phyloP scores from a whole-genome alignment of 495 filamentous ascomycete species.

The Daldinia concentrica region DNA sequence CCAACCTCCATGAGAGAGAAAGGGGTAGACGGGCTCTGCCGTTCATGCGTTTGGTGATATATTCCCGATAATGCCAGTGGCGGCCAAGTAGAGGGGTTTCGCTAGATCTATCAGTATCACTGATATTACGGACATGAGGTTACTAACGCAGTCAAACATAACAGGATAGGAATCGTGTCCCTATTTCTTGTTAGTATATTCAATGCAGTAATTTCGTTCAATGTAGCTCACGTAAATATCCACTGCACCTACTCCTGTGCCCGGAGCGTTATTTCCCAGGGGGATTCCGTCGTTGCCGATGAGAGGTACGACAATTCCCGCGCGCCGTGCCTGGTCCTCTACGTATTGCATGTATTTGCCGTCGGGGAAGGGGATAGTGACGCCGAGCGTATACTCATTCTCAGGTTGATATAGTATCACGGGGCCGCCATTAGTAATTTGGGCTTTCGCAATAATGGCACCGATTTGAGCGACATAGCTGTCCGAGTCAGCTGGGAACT shows the following conservation, averaged over 20 bases:
- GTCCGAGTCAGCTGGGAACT: conserved; percentile 5
- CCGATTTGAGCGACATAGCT: conserved; percentile 64
- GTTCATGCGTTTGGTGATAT: conserved; percentile 58
- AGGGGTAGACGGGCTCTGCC: conserved; percentile 71
- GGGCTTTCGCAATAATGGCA: conserved; percentile 71
- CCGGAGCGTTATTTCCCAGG: conserved; percentile 69
- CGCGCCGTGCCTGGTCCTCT: conserved; percentile 71
- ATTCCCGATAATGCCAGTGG: conserved; percentile 53
- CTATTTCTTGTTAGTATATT: conserved; percentile 10
- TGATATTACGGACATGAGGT: not conserved
- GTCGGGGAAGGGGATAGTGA: conserved; percentile 59
- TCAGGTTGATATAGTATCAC: conserved; percentile 82
- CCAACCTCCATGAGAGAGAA: conserved; percentile 68
- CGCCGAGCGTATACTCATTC: conserved; percentile 70
- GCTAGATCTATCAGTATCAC: conserved; percentile 14
- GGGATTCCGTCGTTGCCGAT: conserved; percentile 76
- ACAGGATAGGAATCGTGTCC: conserved; percentile 80
- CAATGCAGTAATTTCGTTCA: not conserved
- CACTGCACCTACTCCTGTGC: conserved; percentile 68
- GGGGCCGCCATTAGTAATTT: conserved; percentile 81
- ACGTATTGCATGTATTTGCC: conserved; percentile 73
- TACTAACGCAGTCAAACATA: conserved; percentile 63
- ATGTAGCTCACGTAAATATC: conserved; percentile 68
- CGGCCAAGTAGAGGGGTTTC: conserved; percentile 61
- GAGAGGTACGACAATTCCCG: conserved; percentile 76